Evolutionary conservation across 2,329 filamentous ascomycete species (phyloP).

Genomic region (Microthyrium microscopicum): DNA sequence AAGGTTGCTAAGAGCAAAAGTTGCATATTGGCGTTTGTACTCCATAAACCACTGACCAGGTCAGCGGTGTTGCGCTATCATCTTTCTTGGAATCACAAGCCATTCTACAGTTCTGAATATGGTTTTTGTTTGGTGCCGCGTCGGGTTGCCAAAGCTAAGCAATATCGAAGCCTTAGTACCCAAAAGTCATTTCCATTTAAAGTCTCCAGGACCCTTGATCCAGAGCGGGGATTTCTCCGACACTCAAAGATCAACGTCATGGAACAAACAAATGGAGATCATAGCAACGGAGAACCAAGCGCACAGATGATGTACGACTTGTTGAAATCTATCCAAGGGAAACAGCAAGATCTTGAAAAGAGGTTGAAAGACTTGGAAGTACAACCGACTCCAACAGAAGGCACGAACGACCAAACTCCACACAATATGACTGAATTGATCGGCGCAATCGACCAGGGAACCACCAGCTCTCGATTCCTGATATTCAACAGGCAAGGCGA

Average conservation of each 20-base stretch:
- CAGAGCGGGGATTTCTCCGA: neutral
- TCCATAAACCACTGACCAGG: too few species aligned
- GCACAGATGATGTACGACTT: constrained; percentile 6
- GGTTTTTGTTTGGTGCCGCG: too few species aligned
- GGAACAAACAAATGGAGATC: too few species aligned
- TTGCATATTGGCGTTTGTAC: too few species aligned
- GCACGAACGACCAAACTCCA: neutral
- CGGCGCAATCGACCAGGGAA: constrained; percentile 80
- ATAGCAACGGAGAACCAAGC: neutral
- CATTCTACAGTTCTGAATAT: too few species aligned
- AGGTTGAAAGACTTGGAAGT: constrained; percentile 5
- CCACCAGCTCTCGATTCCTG: constrained; percentile 75
- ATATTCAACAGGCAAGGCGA: constrained; percentile 72
- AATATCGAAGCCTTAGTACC: too few species aligned
- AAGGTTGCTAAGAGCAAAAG: too few species aligned
- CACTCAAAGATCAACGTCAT: neutral
- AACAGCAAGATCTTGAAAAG: constrained; percentile 4
- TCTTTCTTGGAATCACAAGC: too few species aligned
- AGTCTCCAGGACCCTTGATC: too few species aligned
- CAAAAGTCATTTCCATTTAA: too few species aligned
- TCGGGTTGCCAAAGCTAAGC: too few species aligned
- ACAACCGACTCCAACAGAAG: neutral
- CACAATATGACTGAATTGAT: constrained; percentile 37
- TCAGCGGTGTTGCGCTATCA: too few species aligned
- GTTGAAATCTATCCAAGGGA: constrained; percentile 2